Evolutionary conservation across 192 early-diverging fungal genomes (phyloP).

Genomic region (Podila minutissima): DNA sequence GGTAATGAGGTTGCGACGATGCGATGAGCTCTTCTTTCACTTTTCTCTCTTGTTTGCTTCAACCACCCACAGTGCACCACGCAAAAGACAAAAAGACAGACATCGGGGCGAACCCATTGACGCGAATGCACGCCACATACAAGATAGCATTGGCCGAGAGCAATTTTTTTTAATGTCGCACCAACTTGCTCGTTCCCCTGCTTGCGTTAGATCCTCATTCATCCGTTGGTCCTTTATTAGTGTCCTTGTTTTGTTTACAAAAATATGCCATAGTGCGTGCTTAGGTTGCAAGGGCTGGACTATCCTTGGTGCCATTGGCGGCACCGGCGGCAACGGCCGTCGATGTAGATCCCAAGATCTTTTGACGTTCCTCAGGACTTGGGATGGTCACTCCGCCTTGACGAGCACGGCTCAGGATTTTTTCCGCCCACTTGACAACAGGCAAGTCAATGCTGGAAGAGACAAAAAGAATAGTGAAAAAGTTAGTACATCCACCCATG

Average conservation of each 20-base stretch:
- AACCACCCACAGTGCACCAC: too few relatives aligned
- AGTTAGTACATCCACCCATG: neutral
- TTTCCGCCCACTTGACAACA: slow-evolving; percentile 91
- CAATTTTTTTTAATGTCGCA: slow-evolving; percentile 1
- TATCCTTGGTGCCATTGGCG: neutral
- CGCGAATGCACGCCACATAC: too few relatives aligned
- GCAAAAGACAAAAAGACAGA: neutral
- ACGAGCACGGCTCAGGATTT: slow-evolving; percentile 70
- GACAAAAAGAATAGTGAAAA: neutral
- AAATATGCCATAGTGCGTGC: too few relatives aligned
- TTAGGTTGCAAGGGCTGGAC: neutral
- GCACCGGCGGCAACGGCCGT: neutral
- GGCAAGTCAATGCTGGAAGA: slow-evolving; percentile 78
- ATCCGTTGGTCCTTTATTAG: too few relatives aligned
- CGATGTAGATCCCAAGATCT: slow-evolving; percentile 13
- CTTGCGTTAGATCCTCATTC: too few relatives aligned
- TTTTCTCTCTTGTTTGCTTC: too few relatives aligned
- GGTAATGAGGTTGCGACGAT: neutral
- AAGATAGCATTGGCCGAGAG: neutral
- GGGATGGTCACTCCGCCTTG: slow-evolving; percentile 64
- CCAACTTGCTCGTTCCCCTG: too few relatives aligned
- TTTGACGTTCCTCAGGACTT: slow-evolving; percentile 34
- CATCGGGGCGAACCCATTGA: neutral
- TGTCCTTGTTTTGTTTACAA: too few relatives aligned
- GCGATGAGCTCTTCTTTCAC: too few relatives aligned